Percentiles rank a stretch among this genome's conserved stretches.
These are phyloP conservation scores for Sphaerostilbella broomeana DNA, from an alignment of 2,329 filamentous ascomycete genomes.

Conservation along the genomic window DNA sequence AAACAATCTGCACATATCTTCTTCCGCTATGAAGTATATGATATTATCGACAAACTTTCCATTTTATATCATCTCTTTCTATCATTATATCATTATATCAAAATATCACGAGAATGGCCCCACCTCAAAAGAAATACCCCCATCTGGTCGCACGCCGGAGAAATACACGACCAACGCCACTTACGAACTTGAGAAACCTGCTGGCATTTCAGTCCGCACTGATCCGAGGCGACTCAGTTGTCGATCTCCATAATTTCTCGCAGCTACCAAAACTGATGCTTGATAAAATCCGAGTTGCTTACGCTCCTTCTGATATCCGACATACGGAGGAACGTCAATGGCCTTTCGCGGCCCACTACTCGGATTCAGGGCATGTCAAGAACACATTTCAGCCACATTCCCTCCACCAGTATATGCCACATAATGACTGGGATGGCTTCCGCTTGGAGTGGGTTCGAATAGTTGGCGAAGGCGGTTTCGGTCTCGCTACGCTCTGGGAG, in stretches of 20 bases:
- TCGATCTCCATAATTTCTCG: conserved; percentile 10
- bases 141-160: conserved; percentile 6
- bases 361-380: neutral
- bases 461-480: conserved; percentile 14
- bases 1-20: no score
- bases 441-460: conserved; percentile 12
- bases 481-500: conserved; percentile 14
- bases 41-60: no score
- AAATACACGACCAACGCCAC: neutral
- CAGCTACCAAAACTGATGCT: neutral
- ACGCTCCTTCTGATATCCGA: neutral
- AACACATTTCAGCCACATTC: neutral
- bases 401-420: neutral
- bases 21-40: no score
- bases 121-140: neutral
- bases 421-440: conserved; percentile 14
- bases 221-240: conserved; percentile 11
- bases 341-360: neutral
- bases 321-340: neutral
- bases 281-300: conserved; percentile 2
- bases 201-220: conserved; percentile 8
- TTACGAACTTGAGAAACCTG: conserved; percentile 5
- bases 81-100: no score
- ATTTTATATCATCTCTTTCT: no score
- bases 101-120: no score